Evolutionary conservation across 2,329 filamentous ascomycete genomes (phyloP), one percentile per base, ranked within the genome.

Genomic region (Aureobasidium sp.): DNA sequence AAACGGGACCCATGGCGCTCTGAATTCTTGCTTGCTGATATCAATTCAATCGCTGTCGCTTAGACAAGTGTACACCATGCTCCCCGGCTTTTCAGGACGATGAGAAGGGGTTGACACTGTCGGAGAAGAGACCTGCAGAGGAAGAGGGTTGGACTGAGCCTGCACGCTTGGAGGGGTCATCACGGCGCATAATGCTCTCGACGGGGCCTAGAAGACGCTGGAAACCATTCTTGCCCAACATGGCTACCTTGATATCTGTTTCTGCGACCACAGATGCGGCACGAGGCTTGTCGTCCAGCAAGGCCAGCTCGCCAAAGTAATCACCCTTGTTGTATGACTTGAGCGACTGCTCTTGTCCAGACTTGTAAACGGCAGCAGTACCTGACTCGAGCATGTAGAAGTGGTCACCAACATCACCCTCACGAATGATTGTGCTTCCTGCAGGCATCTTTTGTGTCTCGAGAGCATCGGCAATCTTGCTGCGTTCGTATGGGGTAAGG

Each of bases 401-500:
- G 1, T 90, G 87, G 71, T 95, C 86, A 61, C 94, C 94, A 0
- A 88, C 89, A 72, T 97, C 94, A 58, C 94, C 94, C 76, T 97
- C 91, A 63, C 80, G 82, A 76, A 99, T 97, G 72, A 99, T 96
- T 57, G 84, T 83, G n/a, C 87, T 84, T 26, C 90, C 90, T 8
- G 87, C 78, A 0, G 88, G 82, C 73, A 88, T 96, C 71, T 96
- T 97, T 73, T 88, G 86, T 10, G 92, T 94, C 74, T 97, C 92
- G 62, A 99, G 81, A 1, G 94, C 93, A 76, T 97, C 94, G 64
- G 94, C 93, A 73, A 99, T 97, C 81, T 99, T 99, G 71, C 90
- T 91, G 63, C 94, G 87, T 78, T 99, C 94, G 75, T 97, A 97
- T 0, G 89, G 83, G 48, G 92, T 96, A 62, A 99, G 82, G 26